Evolutionary conservation across 208 protist genomes (phyloP).

Genomic region (Porcisia deanei): DNA sequence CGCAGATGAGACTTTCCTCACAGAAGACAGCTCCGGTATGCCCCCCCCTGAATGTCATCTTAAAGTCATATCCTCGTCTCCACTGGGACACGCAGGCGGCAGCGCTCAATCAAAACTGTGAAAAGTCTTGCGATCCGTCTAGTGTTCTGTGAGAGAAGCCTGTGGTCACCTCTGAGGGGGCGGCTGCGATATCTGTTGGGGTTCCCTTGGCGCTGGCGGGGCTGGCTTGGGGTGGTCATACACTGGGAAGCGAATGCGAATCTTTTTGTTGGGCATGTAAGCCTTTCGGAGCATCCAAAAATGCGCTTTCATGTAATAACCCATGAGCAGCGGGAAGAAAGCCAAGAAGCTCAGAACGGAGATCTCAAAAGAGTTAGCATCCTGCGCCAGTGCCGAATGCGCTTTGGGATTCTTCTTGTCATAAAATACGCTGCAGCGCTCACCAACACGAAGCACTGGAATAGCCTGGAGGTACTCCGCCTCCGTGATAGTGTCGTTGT

Average conservation of each 20-base stretch:
- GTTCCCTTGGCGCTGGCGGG: conserved; percentile 44
- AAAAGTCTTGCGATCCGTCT: neutral
- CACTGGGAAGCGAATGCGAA: conserved; percentile 71
- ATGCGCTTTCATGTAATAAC: conserved; percentile 80
- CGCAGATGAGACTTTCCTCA: neutral
- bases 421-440: conserved; percentile 86
- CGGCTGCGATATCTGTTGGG: conserved; percentile 57
- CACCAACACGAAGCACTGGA: conserved; percentile 77
- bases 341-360: conserved; percentile 76
- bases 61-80: neutral
- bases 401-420: conserved; percentile 73
- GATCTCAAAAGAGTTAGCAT: conserved; percentile 90
- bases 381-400: conserved; percentile 79
- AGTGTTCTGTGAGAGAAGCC: neutral
- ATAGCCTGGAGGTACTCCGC: conserved; percentile 89
- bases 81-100: neutral
- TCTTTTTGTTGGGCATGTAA: conserved; percentile 81
- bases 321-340: conserved; percentile 84
- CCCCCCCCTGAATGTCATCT: neutral
- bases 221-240: conserved; percentile 56
- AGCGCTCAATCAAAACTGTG: neutral
- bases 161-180: conserved; percentile 41
- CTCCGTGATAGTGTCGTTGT: conserved; percentile 90
- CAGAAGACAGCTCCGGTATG: neutral
- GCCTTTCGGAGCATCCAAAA: conserved; percentile 79